A percentile compares a stretch with the other conserved stretches of the same genome.
These are phyloP conservation scores for Fraxinus excelsior DNA, from an alignment of 257 asterid genomes.

Conservation along the genomic window DNA sequence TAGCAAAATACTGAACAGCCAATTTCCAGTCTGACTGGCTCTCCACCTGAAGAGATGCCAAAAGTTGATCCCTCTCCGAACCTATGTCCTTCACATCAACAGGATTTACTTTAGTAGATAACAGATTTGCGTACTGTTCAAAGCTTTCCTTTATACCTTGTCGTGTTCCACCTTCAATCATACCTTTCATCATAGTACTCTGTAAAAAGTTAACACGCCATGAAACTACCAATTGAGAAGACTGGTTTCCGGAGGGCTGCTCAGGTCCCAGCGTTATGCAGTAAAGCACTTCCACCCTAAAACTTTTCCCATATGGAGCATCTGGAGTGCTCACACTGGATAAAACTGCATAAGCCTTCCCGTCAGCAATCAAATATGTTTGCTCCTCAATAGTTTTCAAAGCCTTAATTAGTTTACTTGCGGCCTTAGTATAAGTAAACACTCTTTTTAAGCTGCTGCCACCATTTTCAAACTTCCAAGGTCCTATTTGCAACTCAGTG, in stretches of 20 bases:
- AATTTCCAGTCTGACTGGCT: slow-evolving; percentile 78
- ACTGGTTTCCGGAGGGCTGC: slow-evolving; percentile 76
- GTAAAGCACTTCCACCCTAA: slow-evolving; percentile 80
- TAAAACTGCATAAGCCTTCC: slow-evolving; percentile 63
- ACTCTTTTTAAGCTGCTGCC: slow-evolving; percentile 65
- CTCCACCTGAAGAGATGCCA: slow-evolving; percentile 85
- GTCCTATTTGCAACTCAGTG: slow-evolving; percentile 68
- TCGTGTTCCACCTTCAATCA: slow-evolving; percentile 89
- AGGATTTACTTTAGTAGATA: slow-evolving; percentile 74
- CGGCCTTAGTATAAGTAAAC: slow-evolving; percentile 70
- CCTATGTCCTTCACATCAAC: slow-evolving; percentile 70
- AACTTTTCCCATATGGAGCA: slow-evolving; percentile 86
- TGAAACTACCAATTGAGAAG: slow-evolving; percentile 73
- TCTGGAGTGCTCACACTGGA: slow-evolving; percentile 86
- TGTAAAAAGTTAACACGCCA: slow-evolving; percentile 89
- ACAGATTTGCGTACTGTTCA: slow-evolving; percentile 63
- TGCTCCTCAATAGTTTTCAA: slow-evolving; percentile 91
- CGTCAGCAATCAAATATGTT: slow-evolving; percentile 76
- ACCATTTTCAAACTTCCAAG: slow-evolving; percentile 75
- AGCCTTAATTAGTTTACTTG: slow-evolving; percentile 77
- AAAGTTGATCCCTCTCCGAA: slow-evolving; percentile 82
- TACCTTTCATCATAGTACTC: slow-evolving; percentile 90
- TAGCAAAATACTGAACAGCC: slow-evolving; percentile 87
- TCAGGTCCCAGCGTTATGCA: slow-evolving; percentile 84
- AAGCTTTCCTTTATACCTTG: slow-evolving; percentile 93